phyloP scores from a whole-genome alignment of 345 rosid genomes.

The Erodium maritimum region DNA sequence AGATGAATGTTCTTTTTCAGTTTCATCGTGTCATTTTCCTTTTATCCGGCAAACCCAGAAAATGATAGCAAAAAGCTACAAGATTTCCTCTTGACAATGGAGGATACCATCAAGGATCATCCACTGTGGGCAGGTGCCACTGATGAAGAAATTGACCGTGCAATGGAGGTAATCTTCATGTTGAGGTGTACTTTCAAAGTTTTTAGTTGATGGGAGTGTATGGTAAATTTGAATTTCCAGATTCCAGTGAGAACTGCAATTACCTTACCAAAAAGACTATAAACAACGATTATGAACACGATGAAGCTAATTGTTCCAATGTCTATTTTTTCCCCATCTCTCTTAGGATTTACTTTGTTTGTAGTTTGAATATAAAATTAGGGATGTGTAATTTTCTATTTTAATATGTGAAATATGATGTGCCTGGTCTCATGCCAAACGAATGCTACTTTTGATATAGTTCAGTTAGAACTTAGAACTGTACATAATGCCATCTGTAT shows the following conservation, averaged over 20 bases:
- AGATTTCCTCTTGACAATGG: slow-evolving; percentile 37
- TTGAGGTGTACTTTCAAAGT: too few relatives aligned
- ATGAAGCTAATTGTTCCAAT: too few relatives aligned
- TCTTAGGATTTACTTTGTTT: slow-evolving; percentile 11
- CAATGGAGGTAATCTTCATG: slow-evolving; percentile 26
- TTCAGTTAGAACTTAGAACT: not conserved
- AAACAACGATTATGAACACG: not conserved
- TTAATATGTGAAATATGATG: not conserved
- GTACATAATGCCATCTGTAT: not conserved
- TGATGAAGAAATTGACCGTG: slow-evolving; percentile 33
- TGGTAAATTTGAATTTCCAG: too few relatives aligned
- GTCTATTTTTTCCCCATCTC: not conserved
- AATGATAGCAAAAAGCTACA: slow-evolving; percentile 41
- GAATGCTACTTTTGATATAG: not conserved
- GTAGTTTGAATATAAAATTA: not conserved
- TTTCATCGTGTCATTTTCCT: not conserved
- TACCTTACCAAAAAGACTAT: not conserved
- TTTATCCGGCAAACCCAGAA: slow-evolving; percentile 10
- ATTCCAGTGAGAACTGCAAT: too few relatives aligned
- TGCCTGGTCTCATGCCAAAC: not conserved
- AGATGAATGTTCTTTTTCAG: not conserved
- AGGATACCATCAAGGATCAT: slow-evolving; percentile 35
- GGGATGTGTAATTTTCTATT: not conserved
- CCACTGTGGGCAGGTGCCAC: slow-evolving; percentile 38
- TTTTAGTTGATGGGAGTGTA: too few relatives aligned